Evolutionary conservation across 805 yeast genomes (phyloP), one percentile per base, ranked within the genome.

Genomic region (Candida wancherniae): DNA sequence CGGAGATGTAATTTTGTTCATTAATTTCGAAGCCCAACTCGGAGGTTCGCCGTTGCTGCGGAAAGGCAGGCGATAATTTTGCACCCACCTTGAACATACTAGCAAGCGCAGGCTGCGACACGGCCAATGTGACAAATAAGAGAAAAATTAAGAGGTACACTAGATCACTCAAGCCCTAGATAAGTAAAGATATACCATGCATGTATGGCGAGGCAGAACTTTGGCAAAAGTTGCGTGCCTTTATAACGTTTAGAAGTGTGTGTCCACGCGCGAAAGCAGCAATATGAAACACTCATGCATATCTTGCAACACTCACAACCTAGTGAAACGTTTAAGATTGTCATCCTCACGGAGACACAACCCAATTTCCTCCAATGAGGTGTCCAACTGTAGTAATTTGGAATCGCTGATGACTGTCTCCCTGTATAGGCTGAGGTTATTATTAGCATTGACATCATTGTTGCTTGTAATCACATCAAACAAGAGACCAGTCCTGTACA

Each of bases 1-100:
- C 70, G 19, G 73, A 74, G 40, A 74, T 74, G 25, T 83, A 44
- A 44, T 83, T 87, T 25, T 69, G 67, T 28, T 63, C 69, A 45
- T 64, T 71, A 16, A 79, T 33, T 20, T 38, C 35, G 13, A 25
- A 34, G 11, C 29, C 37, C 30, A 13, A 21, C 31, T 10, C 25
- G 31, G 10, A 28, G 29, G 10, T 15, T 19, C n/a, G n/a, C n/a
- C n/a, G n/a, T n/a, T n/a, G n/a, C n/a, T n/a, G n/a, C n/a, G n/a
- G n/a, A n/a, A n/a, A n/a, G n/a, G n/a, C n/a, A n/a, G n/a, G n/a
- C n/a, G n/a, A n/a, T n/a, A n/a, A n/a, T n/a, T n/a, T n/a, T n/a
- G n/a, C n/a, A n/a, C n/a, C n/a, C n/a, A n/a, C n/a, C n/a, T n/a
- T n/a, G n/a, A n/a, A n/a, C n/a, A n/a, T n/a, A n/a, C n/a, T n/a